Conservation (phyloP, 495 filamentous ascomycete genomes). For the Talaromyces stipitatus region DNA sequence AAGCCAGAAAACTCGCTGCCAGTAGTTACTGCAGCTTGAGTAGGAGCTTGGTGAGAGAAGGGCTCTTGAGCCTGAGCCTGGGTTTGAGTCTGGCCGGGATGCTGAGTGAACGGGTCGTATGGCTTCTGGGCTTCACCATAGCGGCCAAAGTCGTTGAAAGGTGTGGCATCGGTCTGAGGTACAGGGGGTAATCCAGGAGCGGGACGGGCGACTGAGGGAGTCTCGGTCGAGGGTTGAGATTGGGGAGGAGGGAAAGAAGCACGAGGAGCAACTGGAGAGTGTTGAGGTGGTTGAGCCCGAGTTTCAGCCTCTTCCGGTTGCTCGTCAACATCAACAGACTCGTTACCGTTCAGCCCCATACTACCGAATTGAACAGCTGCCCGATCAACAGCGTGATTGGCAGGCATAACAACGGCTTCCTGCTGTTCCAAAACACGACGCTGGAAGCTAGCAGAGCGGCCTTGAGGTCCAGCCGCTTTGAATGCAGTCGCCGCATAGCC, state of each 20-base stretch:
- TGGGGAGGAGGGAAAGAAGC: constrained; percentile 82
- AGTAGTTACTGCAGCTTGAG: constrained; percentile 48
- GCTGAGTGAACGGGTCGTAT: constrained; percentile 83
- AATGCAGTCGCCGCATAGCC: constrained; percentile 67
- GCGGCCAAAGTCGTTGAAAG: constrained; percentile 56
- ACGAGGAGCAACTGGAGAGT: constrained; percentile 87
- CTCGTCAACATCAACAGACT: constrained; percentile 79
- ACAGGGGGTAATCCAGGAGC: constrained; percentile 62
- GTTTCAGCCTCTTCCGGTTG: constrained; percentile 94
- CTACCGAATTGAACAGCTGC: constrained; percentile 96
- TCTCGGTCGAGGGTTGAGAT: constrained; percentile 40
- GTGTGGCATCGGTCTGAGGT: constrained; percentile 44
- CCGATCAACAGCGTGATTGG: constrained; percentile 92
- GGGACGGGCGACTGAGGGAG: constrained; percentile 56
- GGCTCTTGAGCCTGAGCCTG: constrained; percentile 57
- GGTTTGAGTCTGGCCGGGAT: constrained; percentile 56
- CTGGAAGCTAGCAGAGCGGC: constrained; percentile 67
- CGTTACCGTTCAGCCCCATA: constrained; percentile 78
- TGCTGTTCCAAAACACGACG: constrained; percentile 86
- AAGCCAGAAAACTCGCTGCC: constrained; percentile 78
- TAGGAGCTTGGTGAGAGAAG: constrained; percentile 49
- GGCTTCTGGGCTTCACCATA: constrained; percentile 73
- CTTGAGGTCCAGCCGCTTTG: constrained; percentile 56
- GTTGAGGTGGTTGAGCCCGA: constrained; percentile 85
- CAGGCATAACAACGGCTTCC: constrained; percentile 96